Evolutionary conservation across 2,329 filamentous ascomycete species (phyloP).

Genomic region (Anthostomella pinea): DNA sequence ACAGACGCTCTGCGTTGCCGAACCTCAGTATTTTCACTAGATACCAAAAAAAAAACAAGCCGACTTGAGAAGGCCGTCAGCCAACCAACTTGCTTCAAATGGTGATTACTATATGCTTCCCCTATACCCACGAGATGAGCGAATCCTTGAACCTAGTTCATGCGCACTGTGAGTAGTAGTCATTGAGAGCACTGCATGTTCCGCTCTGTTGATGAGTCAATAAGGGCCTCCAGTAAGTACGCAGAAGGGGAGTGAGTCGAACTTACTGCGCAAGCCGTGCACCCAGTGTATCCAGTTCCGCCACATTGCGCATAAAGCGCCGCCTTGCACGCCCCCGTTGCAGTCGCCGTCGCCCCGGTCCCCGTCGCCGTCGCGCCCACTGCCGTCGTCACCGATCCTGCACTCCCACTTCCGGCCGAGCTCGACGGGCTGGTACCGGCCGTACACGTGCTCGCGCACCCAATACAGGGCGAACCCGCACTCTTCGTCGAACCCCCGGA

Average conservation of each 20-base stretch:
- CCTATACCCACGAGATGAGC: not conserved
- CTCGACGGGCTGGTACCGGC: slow-evolving; percentile 16
- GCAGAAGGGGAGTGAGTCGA: no score
- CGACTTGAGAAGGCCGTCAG: no score
- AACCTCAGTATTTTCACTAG: no score
- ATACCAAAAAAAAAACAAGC: no score
- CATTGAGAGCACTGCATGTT: slow-evolving; percentile 22
- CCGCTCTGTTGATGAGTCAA: slow-evolving; percentile 13
- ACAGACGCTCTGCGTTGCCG: not conserved
- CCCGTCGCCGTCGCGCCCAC: slow-evolving; percentile 6
- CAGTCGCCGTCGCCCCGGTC: slow-evolving; percentile 5
- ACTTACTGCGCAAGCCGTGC: slow-evolving; percentile 26
- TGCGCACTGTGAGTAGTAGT: slow-evolving; percentile 28
- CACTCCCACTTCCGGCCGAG: slow-evolving; percentile 10
- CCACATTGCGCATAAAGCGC: slow-evolving; percentile 26
- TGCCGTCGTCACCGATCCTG: slow-evolving; percentile 7
- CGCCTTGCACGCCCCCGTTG: slow-evolving; percentile 17
- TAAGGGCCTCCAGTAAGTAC: no score
- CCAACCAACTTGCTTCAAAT: not conserved
- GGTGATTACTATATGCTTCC: slow-evolving; percentile 1
- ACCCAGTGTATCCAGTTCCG: slow-evolving; percentile 24
- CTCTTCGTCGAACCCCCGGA: slow-evolving; percentile 24
- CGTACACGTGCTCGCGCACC: slow-evolving; percentile 26
- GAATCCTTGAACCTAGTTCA: not conserved
- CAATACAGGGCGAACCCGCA: slow-evolving; percentile 24